Evolutionary conservation across 192 early-diverging fungal genomes (phyloP).

Genomic region (Chytriomyces confervae): DNA sequence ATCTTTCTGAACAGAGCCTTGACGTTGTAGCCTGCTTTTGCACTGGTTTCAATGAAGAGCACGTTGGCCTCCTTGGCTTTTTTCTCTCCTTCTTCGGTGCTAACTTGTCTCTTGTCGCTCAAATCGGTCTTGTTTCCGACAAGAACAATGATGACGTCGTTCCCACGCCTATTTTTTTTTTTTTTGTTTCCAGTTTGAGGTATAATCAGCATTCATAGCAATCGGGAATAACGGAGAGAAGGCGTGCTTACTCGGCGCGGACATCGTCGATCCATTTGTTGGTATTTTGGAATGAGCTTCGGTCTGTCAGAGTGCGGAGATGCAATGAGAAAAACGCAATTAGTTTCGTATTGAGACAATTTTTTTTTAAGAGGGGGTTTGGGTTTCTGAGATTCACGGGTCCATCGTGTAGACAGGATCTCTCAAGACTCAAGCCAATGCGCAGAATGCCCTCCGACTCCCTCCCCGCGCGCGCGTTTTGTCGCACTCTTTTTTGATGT

Average conservation of each 20-base stretch:
- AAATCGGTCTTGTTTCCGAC: constrained; percentile 99
- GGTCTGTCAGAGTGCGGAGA: constrained; percentile 61
- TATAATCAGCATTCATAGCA: not conserved
- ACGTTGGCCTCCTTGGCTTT: constrained; percentile 95
- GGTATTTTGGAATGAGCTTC: constrained; percentile 95
- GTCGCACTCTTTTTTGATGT: not conserved
- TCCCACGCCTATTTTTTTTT: constrained; percentile 65
- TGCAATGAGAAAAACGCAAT: constrained; percentile 3
- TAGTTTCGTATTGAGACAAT: constrained; percentile 5
- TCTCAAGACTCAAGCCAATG: too few species aligned
- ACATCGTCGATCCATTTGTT: constrained; percentile 99
- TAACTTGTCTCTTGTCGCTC: constrained; percentile 93
- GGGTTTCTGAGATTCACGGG: too few species aligned
- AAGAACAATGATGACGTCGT: constrained; percentile 97
- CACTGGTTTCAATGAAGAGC: constrained; percentile 99
- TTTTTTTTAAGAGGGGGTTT: not conserved
- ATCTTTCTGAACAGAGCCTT: constrained; percentile 98
- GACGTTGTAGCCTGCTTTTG: constrained; percentile 98
- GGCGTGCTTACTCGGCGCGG: constrained; percentile 71
- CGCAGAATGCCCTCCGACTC: too few species aligned
- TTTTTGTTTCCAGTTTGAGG: not conserved
- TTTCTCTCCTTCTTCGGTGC: constrained; percentile 97
- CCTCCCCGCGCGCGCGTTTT: too few species aligned
- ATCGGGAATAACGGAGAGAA: not conserved
- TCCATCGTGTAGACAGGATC: too few species aligned